phyloP scores from a whole-genome alignment of 179 eudicot species.

The Drosera spatulata region DNA sequence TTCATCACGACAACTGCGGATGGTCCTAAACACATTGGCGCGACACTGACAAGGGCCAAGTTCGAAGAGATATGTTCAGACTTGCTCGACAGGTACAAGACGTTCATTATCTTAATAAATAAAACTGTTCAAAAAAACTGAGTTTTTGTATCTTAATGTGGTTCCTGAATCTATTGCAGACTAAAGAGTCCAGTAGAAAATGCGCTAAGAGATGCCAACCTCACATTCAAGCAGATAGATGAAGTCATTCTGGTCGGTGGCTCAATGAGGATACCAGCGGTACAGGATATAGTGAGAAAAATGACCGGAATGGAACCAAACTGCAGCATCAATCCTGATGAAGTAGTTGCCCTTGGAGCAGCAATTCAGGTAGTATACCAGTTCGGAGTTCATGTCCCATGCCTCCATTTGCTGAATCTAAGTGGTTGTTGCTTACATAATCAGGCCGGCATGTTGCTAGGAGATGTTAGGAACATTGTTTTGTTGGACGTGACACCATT shows the following conservation, averaged over 20 bases:
- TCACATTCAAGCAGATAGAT: slow-evolving; percentile 17
- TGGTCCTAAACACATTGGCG: slow-evolving; percentile 60
- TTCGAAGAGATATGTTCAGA: slow-evolving; percentile 61
- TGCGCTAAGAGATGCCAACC: slow-evolving; percentile 17
- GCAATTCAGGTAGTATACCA: too few species aligned
- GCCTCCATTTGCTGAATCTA: too few species aligned
- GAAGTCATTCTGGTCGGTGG: slow-evolving; percentile 26
- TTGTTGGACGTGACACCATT: slow-evolving; percentile 88
- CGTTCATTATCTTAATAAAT: too few species aligned
- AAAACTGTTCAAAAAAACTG: too few species aligned
- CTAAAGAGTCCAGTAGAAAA: slow-evolving; percentile 14
- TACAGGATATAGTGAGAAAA: slow-evolving; percentile 14
- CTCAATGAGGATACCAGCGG: slow-evolving; percentile 19
- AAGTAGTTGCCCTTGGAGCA: too few species aligned
- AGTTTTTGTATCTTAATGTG: too few species aligned
- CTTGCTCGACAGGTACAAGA: slow-evolving; percentile 36
- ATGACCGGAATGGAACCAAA: slow-evolving; percentile 11
- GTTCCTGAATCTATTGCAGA: neutral
- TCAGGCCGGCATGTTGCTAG: slow-evolving; percentile 92
- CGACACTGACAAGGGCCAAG: slow-evolving; percentile 50
- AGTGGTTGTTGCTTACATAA: slow-evolving; percentile 3
- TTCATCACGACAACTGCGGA: slow-evolving; percentile 52
- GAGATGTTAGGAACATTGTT: slow-evolving; percentile 95
- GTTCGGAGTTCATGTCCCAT: too few species aligned
- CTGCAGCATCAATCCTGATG: neutral